Evolutionary conservation across 2,329 filamentous ascomycete species (phyloP).

Genomic region (Exophiala bonariae): DNA sequence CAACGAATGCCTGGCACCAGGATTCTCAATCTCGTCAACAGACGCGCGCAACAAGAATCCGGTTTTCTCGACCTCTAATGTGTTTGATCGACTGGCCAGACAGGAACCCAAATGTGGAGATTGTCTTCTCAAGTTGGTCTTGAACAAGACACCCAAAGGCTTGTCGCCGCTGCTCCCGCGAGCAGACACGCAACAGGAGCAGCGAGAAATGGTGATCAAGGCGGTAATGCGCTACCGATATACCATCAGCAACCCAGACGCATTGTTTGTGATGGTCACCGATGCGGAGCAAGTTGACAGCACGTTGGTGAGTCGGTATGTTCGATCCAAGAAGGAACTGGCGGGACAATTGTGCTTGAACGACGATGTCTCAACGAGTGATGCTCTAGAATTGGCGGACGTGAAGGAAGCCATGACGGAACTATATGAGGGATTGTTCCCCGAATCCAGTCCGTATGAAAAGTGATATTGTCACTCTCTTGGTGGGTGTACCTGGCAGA

Average conservation of each 20-base stretch:
- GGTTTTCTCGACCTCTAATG: slow-evolving; percentile 11
- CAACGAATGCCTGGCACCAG: slow-evolving; percentile 19
- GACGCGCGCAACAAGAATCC: slow-evolving; percentile 16
- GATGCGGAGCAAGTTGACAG: slow-evolving; percentile 22
- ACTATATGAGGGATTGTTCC: slow-evolving; percentile 17
- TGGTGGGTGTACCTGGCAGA: too few species aligned
- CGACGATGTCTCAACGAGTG: slow-evolving; percentile 21
- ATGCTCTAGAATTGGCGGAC: slow-evolving; percentile 15
- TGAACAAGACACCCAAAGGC: slow-evolving; percentile 15
- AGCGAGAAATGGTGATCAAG: slow-evolving; percentile 20
- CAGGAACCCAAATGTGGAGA: slow-evolving; percentile 21
- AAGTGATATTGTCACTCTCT: too few species aligned
- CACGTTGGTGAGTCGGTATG: slow-evolving; percentile 12
- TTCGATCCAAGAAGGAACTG: slow-evolving; percentile 16
- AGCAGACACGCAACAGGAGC: slow-evolving; percentile 8
- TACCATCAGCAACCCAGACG: slow-evolving; percentile 17
- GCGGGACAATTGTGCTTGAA: slow-evolving; percentile 22
- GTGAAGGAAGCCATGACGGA: slow-evolving; percentile 21
- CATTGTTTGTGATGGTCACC: slow-evolving; percentile 22
- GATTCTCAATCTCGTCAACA: slow-evolving; percentile 16
- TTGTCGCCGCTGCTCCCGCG: slow-evolving; percentile 16
- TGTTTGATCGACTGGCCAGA: slow-evolving; percentile 19
- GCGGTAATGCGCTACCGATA: slow-evolving; percentile 22
- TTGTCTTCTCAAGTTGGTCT: slow-evolving; percentile 19
- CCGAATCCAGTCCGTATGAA: slow-evolving; percentile 2